Conservation (phyloP, 352 stramenopile species). For the Pythium phragmitis region DNA sequence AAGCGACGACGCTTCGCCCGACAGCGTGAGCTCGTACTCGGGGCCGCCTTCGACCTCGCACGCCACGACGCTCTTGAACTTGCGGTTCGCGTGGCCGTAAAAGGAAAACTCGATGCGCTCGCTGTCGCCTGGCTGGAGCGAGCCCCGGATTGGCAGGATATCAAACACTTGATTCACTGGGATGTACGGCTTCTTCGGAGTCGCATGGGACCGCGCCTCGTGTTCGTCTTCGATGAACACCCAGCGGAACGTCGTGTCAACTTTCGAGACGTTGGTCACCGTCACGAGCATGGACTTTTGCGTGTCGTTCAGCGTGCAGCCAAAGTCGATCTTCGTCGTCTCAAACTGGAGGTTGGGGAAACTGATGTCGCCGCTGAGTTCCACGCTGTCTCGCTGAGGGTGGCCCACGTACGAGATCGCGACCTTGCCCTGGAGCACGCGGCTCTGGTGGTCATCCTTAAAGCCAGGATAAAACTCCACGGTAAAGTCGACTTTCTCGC, state of each 20-base stretch:
- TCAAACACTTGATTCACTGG: conserved; percentile 94
- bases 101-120: conserved; percentile 94
- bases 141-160: conserved; percentile 90
- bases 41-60: conserved; percentile 94
- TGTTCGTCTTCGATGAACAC: conserved; percentile 94
- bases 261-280: conserved; percentile 90
- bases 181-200: conserved; percentile 82
- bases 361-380: conserved; percentile 90
- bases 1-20: conserved; percentile 90
- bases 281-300: conserved; percentile 85
- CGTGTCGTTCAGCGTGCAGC: conserved; percentile 95
- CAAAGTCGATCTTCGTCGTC: conserved; percentile 90
- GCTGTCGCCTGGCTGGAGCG: conserved; percentile 83
- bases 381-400: conserved; percentile 88
- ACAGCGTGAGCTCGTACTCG: conserved; percentile 90
- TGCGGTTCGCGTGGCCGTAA: conserved; percentile 91
- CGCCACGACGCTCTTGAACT: conserved; percentile 86
- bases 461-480: conserved; percentile 95
- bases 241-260: conserved; percentile 89
- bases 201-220: conserved; percentile 53
- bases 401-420: conserved; percentile 85
- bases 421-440: conserved; percentile 85
- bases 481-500: conserved; percentile 71
- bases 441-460: conserved; percentile 89
- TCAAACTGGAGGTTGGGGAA: conserved; percentile 95